Evolutionary conservation across 371 early-diverging fungal species (phyloP).

Genomic region (Mucor ambiguus): DNA sequence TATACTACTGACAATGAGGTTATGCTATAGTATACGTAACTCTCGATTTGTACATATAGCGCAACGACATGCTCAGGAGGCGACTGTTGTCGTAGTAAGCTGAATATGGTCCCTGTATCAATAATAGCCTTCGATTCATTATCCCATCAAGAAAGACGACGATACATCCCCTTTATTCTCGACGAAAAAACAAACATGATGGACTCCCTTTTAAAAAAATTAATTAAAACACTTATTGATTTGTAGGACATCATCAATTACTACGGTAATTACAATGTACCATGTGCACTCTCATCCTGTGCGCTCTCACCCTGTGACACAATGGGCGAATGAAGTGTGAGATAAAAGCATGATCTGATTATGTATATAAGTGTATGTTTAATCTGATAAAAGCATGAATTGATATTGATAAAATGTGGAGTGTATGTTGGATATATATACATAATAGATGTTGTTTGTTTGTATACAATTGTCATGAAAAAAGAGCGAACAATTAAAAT

Average conservation of each 20-base stretch:
- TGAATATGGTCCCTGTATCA: background rate
- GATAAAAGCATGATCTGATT: background rate
- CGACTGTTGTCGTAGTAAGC: background rate
- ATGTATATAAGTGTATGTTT: background rate
- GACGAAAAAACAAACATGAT: background rate
- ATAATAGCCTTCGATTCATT: background rate
- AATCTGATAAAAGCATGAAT: slow-evolving; percentile 6
- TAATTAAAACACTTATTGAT: slow-evolving; percentile 1
- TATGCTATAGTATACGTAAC: background rate
- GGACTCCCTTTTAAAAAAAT: background rate
- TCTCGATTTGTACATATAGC: background rate
- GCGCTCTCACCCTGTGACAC: background rate
- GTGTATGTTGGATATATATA: slow-evolving; percentile 1
- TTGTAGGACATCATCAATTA: slow-evolving; percentile 4
- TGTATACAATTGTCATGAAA: slow-evolving; percentile 9
- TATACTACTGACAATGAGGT: background rate
- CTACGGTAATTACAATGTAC: background rate
- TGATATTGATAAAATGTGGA: background rate
- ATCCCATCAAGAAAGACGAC: background rate
- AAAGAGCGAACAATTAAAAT: slow-evolving; percentile 6
- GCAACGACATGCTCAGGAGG: background rate
- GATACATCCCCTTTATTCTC: background rate
- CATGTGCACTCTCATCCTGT: background rate
- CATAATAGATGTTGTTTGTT: slow-evolving; percentile 6
- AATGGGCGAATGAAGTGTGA: background rate